These are phyloP conservation scores for Psilocybe cyanescens DNA, from an alignment of 768 basidiomycete genomes.

Conservation along the genomic window DNA sequence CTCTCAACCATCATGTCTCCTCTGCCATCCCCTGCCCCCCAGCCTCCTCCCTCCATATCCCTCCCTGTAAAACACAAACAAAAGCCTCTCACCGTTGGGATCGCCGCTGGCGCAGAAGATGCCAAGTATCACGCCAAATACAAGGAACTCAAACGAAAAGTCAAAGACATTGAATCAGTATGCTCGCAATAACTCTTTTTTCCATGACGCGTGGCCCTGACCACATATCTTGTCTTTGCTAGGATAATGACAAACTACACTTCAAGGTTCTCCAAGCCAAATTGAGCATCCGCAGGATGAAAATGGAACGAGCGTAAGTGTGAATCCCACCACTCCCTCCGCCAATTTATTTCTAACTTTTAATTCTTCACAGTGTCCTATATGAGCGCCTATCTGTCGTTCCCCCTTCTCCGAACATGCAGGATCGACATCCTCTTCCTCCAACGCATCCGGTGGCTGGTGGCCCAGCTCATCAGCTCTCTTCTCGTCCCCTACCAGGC, in stretches of 20 bases:
- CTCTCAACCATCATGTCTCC: slow-evolving; percentile 66
- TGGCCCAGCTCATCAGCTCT: slow-evolving; percentile 37
- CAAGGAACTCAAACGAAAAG: slow-evolving; percentile 86
- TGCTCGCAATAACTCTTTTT: slow-evolving; percentile 24
- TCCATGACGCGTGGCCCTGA: slow-evolving; percentile 19
- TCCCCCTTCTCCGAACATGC: slow-evolving; percentile 57
- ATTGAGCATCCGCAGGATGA: slow-evolving; percentile 84
- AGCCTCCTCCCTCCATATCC: slow-evolving; percentile 40
- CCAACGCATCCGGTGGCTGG: slow-evolving; percentile 32
- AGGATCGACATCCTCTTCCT: slow-evolving; percentile 40
- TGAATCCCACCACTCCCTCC: background rate
- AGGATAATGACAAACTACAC: slow-evolving; percentile 91
- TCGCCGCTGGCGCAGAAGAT: slow-evolving; percentile 82
- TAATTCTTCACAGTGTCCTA: slow-evolving; percentile 49
- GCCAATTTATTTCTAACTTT: slow-evolving; percentile 18
- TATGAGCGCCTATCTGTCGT: slow-evolving; percentile 76
- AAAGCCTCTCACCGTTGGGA: slow-evolving; percentile 57
- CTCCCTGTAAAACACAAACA: slow-evolving; percentile 48
- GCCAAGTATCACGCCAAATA: slow-evolving; percentile 88
- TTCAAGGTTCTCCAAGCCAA: slow-evolving; percentile 81
- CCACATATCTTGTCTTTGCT: slow-evolving; percentile 14
- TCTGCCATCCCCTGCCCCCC: slow-evolving; percentile 59
- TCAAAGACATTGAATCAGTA: slow-evolving; percentile 84
- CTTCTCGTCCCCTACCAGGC: slow-evolving; percentile 27
- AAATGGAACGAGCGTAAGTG: slow-evolving; percentile 86